Conservation (phyloP, 2,329 filamentous ascomycete species). For the Verticillium dahliae region DNA sequence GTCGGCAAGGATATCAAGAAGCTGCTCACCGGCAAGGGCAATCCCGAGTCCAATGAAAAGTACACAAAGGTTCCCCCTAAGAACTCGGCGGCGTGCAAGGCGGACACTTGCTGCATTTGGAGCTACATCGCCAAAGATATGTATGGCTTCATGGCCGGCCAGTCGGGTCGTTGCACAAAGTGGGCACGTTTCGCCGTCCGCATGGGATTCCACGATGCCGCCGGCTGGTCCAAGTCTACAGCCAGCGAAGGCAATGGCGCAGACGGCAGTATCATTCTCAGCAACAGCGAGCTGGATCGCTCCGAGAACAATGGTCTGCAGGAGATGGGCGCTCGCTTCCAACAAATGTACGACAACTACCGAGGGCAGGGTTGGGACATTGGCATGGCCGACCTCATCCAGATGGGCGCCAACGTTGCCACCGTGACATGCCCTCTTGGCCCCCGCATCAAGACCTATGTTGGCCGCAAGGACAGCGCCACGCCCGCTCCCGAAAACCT, state of each 20-base stretch:
- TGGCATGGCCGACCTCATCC: conserved; percentile 46
- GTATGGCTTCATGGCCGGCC: conserved; percentile 25
- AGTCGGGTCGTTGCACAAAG: conserved; percentile 32
- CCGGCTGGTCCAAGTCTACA: conserved; percentile 31
- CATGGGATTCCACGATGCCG: conserved; percentile 42
- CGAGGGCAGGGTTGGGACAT: conserved; percentile 22
- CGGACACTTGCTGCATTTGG: conserved; percentile 39
- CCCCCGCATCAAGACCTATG: conserved; percentile 41
- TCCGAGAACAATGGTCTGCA: conserved; percentile 40
- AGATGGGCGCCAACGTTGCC: conserved; percentile 44
- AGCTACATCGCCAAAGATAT: conserved; percentile 34
- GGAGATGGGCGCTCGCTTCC: conserved; percentile 31
- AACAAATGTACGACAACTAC: conserved; percentile 33
- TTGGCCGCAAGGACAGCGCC: conserved; percentile 41
- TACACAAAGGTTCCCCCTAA: conserved; percentile 14
- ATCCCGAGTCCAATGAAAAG: conserved; percentile 13
- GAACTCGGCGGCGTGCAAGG: conserved; percentile 21
- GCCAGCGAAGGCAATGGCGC: conserved; percentile 30
- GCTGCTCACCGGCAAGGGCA: conserved; percentile 11
- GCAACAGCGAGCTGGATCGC: conserved; percentile 25
- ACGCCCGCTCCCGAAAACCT: conserved; percentile 29
- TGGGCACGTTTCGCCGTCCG: conserved; percentile 37
- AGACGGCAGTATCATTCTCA: conserved; percentile 37
- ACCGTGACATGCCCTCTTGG: conserved; percentile 38
- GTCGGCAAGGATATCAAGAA: conserved; percentile 13